phyloP scores from a whole-genome alignment of 2,329 filamentous ascomycete species.

The Venturia asperata region DNA sequence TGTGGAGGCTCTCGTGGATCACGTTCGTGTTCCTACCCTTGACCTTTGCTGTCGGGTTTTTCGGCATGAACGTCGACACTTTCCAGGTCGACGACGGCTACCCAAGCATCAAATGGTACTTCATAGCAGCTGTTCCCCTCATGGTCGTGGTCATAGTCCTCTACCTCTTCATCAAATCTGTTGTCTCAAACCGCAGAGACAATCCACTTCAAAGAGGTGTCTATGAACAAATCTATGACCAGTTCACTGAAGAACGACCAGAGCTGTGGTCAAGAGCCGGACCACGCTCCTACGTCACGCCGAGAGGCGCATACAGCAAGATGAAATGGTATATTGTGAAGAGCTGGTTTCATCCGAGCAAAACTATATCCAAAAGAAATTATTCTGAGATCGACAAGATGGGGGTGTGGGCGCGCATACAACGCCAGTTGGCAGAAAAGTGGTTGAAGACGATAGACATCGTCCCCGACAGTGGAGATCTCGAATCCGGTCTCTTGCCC shows the following conservation, averaged over 20 bases:
- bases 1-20: constrained; percentile 56
- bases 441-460: constrained; percentile 35
- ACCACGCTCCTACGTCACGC: constrained; percentile 37
- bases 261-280: constrained; percentile 44
- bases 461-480: constrained; percentile 19
- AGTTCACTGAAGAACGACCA: constrained; percentile 41
- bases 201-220: constrained; percentile 43
- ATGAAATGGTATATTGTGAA: constrained; percentile 45
- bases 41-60: constrained; percentile 44
- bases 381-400: constrained; percentile 34
- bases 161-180: constrained; percentile 45
- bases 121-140: constrained; percentile 41
- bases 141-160: constrained; percentile 40
- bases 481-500: constrained; percentile 14
- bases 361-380: constrained; percentile 32
- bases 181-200: constrained; percentile 36
- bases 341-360: constrained; percentile 40
- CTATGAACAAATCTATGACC: constrained; percentile 45
- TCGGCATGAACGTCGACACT: constrained; percentile 47
- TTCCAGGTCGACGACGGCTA: constrained; percentile 31
- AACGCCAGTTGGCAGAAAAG: constrained; percentile 33
- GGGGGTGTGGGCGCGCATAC: constrained; percentile 33
- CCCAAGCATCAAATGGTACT: constrained; percentile 45
- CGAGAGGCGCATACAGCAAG: constrained; percentile 32
- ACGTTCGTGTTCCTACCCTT: constrained; percentile 67